Conservation (phyloP, 2,329 filamentous ascomycete genomes). For the Venturia effusa region DNA sequence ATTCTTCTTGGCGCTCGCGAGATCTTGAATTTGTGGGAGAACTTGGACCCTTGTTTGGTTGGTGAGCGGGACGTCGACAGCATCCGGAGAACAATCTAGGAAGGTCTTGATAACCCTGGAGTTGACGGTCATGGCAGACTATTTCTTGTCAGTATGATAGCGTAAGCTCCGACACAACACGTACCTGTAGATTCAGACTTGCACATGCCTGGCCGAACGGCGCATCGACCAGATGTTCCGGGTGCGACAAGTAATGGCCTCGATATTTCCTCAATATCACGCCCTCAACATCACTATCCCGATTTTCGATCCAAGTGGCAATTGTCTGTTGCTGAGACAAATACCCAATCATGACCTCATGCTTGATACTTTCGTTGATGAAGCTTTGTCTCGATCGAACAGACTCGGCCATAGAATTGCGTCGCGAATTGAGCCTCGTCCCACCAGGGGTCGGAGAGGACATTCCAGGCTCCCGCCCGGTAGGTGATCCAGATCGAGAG, state of each 20-base stretch:
- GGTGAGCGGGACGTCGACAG: constrained; percentile 62
- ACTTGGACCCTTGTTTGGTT: constrained; percentile 72
- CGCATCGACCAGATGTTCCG: constrained; percentile 51
- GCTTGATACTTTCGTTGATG: constrained; percentile 56
- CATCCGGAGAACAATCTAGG: constrained; percentile 60
- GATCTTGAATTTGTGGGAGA: constrained; percentile 58
- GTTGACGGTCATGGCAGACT: constrained; percentile 74
- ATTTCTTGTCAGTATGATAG: constrained; percentile 10
- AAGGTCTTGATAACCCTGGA: constrained; percentile 72
- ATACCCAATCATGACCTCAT: constrained; percentile 77
- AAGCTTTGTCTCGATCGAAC: constrained; percentile 8
- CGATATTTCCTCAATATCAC: constrained; percentile 58
- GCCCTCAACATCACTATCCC: constrained; percentile 57
- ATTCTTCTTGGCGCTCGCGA: constrained; percentile 61
- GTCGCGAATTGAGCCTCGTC: constrained; percentile 8
- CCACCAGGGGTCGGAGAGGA: neutral
- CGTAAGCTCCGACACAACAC: constrained; percentile 15
- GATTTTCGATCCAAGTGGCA: constrained; percentile 62
- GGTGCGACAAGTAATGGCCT: constrained; percentile 63
- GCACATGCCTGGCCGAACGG: constrained; percentile 53
- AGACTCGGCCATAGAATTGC: constrained; percentile 14
- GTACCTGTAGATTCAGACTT: constrained; percentile 61
- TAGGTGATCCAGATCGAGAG: neutral
- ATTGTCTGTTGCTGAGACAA: constrained; percentile 71
- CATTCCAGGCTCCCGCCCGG: neutral